These are phyloP conservation scores for Xylariaceae sp. DNA, from an alignment of 2,329 filamentous ascomycete species.

Conservation along the genomic window DNA sequence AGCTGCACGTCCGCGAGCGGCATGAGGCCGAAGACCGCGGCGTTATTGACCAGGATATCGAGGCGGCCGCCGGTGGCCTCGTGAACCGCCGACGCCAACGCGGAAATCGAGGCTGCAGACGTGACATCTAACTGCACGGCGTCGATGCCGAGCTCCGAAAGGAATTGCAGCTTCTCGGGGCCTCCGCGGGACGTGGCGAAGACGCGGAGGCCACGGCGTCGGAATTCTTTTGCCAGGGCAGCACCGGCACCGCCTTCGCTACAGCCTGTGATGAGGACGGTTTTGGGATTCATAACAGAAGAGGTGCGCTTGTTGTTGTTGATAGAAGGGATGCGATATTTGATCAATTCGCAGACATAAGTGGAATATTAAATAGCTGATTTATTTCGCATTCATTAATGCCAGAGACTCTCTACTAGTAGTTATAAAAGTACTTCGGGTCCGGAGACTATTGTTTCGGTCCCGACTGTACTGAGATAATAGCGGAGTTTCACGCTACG, in stretches of 20 bases:
- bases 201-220: conserved; percentile 37
- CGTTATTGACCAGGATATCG: conserved; percentile 40
- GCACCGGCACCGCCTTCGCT: conserved; percentile 42
- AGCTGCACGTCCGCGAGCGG: conserved; percentile 33
- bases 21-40: conserved; percentile 32
- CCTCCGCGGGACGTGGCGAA: conserved; percentile 41
- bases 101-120: conserved; percentile 34
- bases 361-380: too few relatives aligned
- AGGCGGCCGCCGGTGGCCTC: conserved; percentile 22
- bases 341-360: too few relatives aligned
- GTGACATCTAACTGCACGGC: conserved; percentile 41
- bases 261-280: conserved; percentile 43
- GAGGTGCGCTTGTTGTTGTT: too few relatives aligned
- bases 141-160: conserved; percentile 34
- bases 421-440: too few relatives aligned
- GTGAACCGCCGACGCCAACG: conserved; percentile 19
- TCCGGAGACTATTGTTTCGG: too few relatives aligned
- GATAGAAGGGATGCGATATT: too few relatives aligned
- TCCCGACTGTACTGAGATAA: too few relatives aligned
- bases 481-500: too few relatives aligned
- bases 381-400: too few relatives aligned
- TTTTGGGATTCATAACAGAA: conserved; percentile 33
- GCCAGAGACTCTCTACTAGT: too few relatives aligned
- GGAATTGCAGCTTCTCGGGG: conserved; percentile 30
- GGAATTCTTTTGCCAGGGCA: conserved; percentile 42